A percentile compares a stretch with the other conserved stretches of the same genome.
phyloP scores from a whole-genome alignment of 305 asterid genomes.

The Caryopteris hybrid region DNA sequence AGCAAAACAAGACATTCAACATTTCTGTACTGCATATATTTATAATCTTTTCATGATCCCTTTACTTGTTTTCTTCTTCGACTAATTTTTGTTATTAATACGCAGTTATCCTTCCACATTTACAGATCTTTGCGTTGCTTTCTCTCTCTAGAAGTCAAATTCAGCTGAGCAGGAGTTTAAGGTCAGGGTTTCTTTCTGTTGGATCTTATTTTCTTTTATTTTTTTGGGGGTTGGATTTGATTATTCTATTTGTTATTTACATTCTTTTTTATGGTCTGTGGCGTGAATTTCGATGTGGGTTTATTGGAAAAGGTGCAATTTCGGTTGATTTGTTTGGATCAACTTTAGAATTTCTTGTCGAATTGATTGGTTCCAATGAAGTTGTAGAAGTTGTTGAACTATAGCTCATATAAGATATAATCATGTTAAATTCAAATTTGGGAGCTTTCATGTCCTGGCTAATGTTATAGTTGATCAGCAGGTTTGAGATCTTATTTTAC shows the following conservation, averaged over 20 bases:
- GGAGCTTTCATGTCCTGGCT: neutral
- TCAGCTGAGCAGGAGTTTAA: conserved; percentile 17
- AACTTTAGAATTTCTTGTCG: neutral
- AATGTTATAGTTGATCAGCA: conserved; percentile 2
- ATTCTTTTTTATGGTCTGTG: neutral
- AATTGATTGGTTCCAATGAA: conserved; percentile 3
- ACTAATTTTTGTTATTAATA: conserved; percentile 16
- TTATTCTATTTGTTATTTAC: neutral
- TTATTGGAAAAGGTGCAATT: neutral
- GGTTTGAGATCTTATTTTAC: conserved; percentile 6
- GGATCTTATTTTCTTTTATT: conserved; percentile 2
- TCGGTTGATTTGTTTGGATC: conserved; percentile 11
- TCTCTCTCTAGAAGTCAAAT: conserved; percentile 13
- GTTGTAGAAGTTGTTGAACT: neutral
- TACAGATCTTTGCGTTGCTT: conserved; percentile 22
- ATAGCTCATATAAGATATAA: conserved; percentile 1
- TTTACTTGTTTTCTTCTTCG: conserved; percentile 4
- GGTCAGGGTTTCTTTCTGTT: conserved; percentile 29
- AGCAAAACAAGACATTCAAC: conserved; percentile 2
- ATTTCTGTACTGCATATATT: neutral
- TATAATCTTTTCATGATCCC: neutral
- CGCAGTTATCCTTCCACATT: neutral
- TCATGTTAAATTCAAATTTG: neutral
- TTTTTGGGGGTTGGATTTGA: conserved; percentile 1
- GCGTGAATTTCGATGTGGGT: conserved; percentile 9